A percentile compares a stretch with the other conserved stretches of the same genome.
phyloP scores from a whole-genome alignment of 2,329 filamentous ascomycete genomes.

The Dothistroma septosporum region DNA sequence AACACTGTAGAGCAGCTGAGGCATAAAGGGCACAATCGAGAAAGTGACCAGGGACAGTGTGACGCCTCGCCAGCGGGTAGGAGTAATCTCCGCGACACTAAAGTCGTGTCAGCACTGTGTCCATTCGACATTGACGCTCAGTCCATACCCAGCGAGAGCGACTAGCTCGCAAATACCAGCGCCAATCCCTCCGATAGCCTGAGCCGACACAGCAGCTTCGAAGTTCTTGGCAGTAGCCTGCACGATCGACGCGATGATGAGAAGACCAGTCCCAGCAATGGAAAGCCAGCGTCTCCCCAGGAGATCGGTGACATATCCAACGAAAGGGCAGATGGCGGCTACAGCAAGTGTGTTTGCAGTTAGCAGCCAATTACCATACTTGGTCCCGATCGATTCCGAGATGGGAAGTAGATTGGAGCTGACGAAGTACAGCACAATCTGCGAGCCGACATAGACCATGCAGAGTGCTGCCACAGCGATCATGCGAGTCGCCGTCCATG shows the following conservation, averaged over 20 bases:
- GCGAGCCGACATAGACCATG: slow-evolving; percentile 23
- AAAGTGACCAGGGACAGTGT: slow-evolving; percentile 47
- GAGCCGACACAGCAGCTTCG: slow-evolving; percentile 17
- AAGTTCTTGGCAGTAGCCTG: slow-evolving; percentile 19
- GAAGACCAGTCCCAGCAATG: slow-evolving; percentile 17
- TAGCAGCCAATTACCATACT: slow-evolving; percentile 22
- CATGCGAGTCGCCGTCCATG: slow-evolving; percentile 23
- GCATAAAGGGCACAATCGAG: slow-evolving; percentile 59
- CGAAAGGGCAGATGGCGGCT: slow-evolving; percentile 24
- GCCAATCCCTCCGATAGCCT: slow-evolving; percentile 22
- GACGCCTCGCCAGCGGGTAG: slow-evolving; percentile 21
- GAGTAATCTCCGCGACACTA: slow-evolving; percentile 26
- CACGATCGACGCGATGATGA: slow-evolving; percentile 19
- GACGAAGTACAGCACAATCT: slow-evolving; percentile 25
- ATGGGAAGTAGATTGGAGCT: slow-evolving; percentile 18
- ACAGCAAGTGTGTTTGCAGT: slow-evolving; percentile 25
- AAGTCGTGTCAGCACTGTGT: neutral
- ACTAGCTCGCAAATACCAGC: slow-evolving; percentile 24
- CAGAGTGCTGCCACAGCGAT: slow-evolving; percentile 22
- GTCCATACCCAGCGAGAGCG: slow-evolving; percentile 21
- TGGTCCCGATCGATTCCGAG: slow-evolving; percentile 15
- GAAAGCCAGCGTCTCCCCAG: slow-evolving; percentile 20
- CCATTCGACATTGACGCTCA: neutral
- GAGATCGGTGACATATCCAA: slow-evolving; percentile 24
- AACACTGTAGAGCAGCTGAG: slow-evolving; percentile 59